Percentiles rank a stretch among this genome's conserved stretches.
phyloP scores from a whole-genome alignment of 805 yeast species.

The Ogataea philodendri region DNA sequence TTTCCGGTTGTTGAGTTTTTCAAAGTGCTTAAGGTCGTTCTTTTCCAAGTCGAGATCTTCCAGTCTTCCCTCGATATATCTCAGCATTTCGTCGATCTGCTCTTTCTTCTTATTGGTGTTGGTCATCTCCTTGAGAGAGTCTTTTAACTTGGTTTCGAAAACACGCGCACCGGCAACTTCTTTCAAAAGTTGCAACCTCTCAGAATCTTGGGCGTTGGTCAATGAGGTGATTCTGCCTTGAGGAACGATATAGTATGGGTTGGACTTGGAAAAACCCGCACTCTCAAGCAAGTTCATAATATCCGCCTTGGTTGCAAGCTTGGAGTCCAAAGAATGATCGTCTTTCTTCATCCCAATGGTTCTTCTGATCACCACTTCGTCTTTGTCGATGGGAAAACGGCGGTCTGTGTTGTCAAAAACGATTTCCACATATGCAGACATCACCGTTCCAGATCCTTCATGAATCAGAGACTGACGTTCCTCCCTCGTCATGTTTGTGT shows the following conservation, averaged over 20 bases:
- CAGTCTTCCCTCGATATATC: constrained; percentile 66
- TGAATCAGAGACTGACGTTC: constrained; percentile 86
- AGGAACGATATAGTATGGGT: constrained; percentile 95
- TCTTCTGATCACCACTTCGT: constrained; percentile 73
- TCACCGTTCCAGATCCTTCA: constrained; percentile 85
- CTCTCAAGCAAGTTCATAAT: constrained; percentile 79
- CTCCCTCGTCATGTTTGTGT: constrained; percentile 77
- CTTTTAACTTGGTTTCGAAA: constrained; percentile 77
- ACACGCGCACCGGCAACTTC: constrained; percentile 95
- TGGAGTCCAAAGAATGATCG: constrained; percentile 82
- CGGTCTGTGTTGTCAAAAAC: constrained; percentile 78
- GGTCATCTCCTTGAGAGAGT: constrained; percentile 76
- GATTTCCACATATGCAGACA: constrained; percentile 92
- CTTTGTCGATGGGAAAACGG: constrained; percentile 66
- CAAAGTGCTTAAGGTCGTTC: constrained; percentile 68
- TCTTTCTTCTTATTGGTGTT: constrained; percentile 66
- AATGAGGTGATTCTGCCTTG: constrained; percentile 89
- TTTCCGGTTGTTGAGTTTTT: constrained; percentile 61
- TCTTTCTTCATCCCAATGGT: constrained; percentile 93
- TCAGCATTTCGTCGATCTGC: constrained; percentile 71
- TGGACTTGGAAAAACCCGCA: constrained; percentile 87
- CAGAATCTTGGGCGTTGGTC: constrained; percentile 85
- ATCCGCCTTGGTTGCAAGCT: constrained; percentile 75
- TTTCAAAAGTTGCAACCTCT: constrained; percentile 73
- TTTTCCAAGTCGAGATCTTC: constrained; percentile 80